Evolutionary conservation across 73 alveolate species (phyloP).

Genomic region (Paramecium pentaurelia): DNA sequence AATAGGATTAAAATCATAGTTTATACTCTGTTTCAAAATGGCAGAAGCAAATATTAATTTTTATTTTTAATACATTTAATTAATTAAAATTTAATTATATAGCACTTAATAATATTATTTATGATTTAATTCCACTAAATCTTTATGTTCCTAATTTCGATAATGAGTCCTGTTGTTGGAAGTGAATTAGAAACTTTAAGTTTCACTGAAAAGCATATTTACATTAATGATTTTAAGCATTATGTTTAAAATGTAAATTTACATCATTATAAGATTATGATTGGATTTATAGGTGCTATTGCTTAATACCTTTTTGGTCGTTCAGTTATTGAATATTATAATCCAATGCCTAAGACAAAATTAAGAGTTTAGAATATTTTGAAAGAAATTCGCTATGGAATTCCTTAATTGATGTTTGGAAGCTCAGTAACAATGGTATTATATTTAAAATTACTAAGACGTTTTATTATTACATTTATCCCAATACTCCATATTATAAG

Average conservation of each 20-base stretch:
- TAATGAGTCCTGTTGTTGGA: background rate
- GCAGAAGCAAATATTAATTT: too few species aligned
- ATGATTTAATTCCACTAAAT: background rate
- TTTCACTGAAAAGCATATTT: background rate
- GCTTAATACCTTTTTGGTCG: background rate
- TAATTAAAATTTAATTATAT: too few species aligned
- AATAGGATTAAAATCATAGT: too few species aligned
- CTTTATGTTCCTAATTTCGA: background rate
- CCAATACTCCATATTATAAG: conserved; percentile 1
- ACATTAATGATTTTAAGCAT: background rate
- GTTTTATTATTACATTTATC: background rate
- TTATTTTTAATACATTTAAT: too few species aligned
- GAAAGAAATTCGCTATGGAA: conserved; percentile 4
- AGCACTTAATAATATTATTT: background rate
- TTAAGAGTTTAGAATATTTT: background rate
- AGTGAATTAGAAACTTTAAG: background rate
- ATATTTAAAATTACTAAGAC: background rate
- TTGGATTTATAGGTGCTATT: background rate
- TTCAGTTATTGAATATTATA: background rate
- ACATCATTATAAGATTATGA: background rate
- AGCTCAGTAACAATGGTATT: background rate
- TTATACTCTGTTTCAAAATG: too few species aligned
- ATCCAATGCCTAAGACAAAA: conserved; percentile 6
- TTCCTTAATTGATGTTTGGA: background rate
- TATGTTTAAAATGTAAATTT: background rate